phyloP scores from a whole-genome alignment of 2,329 filamentous ascomycete genomes.

The Cladobotryum mycophilum region DNA sequence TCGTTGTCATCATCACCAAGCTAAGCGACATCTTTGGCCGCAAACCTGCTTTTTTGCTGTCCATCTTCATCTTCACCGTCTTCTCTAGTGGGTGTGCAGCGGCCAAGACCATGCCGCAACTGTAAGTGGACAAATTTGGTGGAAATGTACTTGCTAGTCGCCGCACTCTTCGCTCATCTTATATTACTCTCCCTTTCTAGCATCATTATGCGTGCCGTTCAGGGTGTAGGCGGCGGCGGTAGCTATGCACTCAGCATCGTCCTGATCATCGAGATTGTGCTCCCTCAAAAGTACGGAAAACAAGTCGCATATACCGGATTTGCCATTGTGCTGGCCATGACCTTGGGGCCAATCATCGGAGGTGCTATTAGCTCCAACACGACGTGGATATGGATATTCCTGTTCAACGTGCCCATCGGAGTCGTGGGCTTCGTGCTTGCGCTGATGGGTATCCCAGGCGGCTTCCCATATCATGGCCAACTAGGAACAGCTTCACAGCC shows the following conservation, averaged over 20 bases:
- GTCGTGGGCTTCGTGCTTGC: background rate
- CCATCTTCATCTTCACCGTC: conserved; percentile 33
- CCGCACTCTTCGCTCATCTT: background rate
- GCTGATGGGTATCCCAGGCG: background rate
- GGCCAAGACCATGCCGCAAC: conserved; percentile 33
- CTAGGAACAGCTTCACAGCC: background rate
- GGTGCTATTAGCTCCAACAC: conserved; percentile 38
- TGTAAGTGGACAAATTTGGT: conserved; percentile 19
- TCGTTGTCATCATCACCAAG: conserved; percentile 37
- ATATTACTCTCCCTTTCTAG: conserved; percentile 10
- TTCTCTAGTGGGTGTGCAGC: conserved; percentile 39
- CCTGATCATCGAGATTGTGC: conserved; percentile 41
- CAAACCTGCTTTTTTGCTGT: conserved; percentile 1
- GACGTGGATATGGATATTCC: conserved; percentile 46
- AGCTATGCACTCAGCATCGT: conserved; percentile 45
- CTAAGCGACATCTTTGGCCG: conserved; percentile 36
- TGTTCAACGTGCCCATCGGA: conserved; percentile 32
- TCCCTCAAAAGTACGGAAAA: conserved; percentile 25
- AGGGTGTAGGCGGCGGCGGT: conserved; percentile 46
- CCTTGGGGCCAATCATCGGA: conserved; percentile 45
- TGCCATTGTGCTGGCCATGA: conserved; percentile 39
- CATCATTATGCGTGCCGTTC: conserved; percentile 43
- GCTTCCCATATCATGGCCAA: conserved; percentile 5
- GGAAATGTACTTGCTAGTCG: too few relatives aligned
- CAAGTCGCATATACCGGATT: conserved; percentile 29